Evolutionary conservation across 306 rosid species (phyloP).

Genomic region (Cucumis hystrix): DNA sequence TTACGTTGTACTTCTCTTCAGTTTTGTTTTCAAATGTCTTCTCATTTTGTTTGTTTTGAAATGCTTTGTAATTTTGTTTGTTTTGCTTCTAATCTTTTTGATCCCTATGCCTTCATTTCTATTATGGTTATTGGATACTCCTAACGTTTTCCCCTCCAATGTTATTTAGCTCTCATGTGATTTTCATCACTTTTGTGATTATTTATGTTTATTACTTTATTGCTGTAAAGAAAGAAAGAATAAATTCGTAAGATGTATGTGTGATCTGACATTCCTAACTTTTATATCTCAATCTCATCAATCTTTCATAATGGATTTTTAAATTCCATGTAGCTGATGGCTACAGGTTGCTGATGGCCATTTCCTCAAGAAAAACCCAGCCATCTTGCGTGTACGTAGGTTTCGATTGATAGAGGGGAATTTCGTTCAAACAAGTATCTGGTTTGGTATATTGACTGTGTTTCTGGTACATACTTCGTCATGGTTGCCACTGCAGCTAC

Average conservation of each 20-base stretch:
- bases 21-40: background rate
- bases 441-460: slow-evolving; percentile 10
- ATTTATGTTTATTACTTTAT: background rate
- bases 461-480: slow-evolving; percentile 24
- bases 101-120: background rate
- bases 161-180: background rate
- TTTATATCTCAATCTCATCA: background rate
- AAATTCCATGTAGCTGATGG: background rate
- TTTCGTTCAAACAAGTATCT: slow-evolving; percentile 8
- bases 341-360: background rate
- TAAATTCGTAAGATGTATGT: background rate
- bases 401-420: background rate
- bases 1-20: background rate
- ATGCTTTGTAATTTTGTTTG: background rate
- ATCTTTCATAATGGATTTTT: slow-evolving; percentile 10
- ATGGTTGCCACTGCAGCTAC: slow-evolving; percentile 95
- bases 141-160: background rate
- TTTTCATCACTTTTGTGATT: background rate
- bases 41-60: background rate
- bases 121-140: background rate
- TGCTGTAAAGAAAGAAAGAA: background rate
- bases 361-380: background rate
- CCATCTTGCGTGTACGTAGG: background rate
- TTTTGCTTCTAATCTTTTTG: background rate
- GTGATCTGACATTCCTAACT: background rate